Conservation (phyloP, 352 stramenopile species). For the Phytophthora pseudosyringae region DNA sequence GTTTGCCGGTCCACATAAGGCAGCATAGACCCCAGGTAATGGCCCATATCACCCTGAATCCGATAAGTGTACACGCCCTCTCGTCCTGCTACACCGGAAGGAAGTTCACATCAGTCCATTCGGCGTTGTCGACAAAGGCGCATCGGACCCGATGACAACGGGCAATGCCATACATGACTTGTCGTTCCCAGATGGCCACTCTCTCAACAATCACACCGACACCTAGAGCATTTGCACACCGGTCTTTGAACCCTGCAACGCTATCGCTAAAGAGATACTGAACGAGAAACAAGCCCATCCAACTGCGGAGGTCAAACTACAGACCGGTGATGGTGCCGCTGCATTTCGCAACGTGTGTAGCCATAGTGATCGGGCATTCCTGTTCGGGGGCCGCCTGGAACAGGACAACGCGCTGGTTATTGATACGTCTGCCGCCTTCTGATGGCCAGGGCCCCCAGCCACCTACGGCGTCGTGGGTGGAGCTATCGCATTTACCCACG, state of each 20-base stretch:
- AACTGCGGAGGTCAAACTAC: background rate
- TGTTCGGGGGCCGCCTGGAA: conserved; percentile 8
- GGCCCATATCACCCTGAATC: too few species aligned
- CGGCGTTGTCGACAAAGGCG: background rate
- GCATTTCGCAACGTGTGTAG: background rate
- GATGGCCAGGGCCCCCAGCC: too few species aligned
- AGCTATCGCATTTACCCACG: too few species aligned
- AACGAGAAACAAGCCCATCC: background rate
- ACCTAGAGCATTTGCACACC: background rate
- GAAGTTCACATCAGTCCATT: background rate
- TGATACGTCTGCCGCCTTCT: too few species aligned
- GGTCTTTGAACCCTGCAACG: background rate
- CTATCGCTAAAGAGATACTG: background rate
- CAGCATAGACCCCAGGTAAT: too few species aligned
- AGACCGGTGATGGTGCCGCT: background rate
- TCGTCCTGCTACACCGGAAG: background rate
- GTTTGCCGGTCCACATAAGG: too few species aligned
- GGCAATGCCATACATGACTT: background rate
- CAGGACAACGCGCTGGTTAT: too few species aligned
- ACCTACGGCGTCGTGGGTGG: too few species aligned
- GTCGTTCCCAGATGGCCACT: background rate
- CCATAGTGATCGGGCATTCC: background rate
- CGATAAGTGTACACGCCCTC: too few species aligned
- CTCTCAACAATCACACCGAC: background rate
- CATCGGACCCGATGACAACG: background rate